Conservation (phyloP, 805 yeast species). For the Lipomyces starkeyi region DNA sequence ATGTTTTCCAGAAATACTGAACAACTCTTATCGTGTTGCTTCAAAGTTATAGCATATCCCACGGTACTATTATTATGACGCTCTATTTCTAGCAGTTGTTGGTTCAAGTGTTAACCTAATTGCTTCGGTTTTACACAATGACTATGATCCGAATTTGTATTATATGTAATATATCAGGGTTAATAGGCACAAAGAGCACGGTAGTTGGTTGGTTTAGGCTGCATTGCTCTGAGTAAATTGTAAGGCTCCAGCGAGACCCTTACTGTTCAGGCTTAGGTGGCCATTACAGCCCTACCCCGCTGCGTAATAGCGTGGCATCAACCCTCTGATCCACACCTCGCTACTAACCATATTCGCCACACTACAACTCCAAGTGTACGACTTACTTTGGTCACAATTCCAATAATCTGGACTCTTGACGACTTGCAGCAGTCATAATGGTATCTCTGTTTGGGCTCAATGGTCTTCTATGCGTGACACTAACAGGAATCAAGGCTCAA, state of each 20-base stretch:
- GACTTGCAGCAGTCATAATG: background rate
- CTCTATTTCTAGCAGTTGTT: background rate
- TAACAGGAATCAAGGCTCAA: conserved; percentile 53
- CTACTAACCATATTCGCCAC: background rate
- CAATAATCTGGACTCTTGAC: background rate
- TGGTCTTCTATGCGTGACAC: background rate
- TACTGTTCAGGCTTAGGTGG: background rate
- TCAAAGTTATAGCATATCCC: background rate
- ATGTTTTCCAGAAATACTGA: conserved; percentile 21
- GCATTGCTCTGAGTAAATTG: background rate
- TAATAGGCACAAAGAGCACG: background rate
- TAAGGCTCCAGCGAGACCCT: background rate
- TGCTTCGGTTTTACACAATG: background rate
- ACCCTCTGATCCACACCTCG: background rate
- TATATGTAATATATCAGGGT: background rate
- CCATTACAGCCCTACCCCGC: background rate
- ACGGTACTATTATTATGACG: background rate
- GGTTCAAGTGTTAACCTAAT: background rate
- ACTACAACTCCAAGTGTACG: background rate
- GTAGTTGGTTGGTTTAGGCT: too few relatives aligned
- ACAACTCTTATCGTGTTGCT: background rate
- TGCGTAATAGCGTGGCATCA: background rate
- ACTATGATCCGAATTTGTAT: background rate
- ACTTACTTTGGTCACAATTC: background rate
- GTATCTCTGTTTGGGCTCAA: background rate